Percentiles rank a stretch among this genome's conserved stretches.
These are phyloP conservation scores for Podaxis sp. DNA, from an alignment of 768 basidiomycete species.

Conservation along the genomic window DNA sequence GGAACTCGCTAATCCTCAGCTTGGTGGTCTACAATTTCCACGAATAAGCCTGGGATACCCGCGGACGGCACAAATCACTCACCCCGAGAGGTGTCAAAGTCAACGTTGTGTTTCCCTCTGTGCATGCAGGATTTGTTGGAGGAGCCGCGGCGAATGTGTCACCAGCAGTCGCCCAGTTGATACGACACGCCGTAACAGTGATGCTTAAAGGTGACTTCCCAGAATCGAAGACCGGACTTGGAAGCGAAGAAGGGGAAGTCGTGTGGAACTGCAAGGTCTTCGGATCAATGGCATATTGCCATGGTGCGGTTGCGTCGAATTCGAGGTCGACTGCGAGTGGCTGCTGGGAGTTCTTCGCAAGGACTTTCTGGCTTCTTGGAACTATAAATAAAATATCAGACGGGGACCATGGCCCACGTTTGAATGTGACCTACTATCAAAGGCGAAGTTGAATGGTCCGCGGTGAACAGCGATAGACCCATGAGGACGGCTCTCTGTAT, in stretches of 20 bases:
- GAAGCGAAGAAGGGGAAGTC: conserved; percentile 32
- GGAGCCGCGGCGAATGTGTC: conserved; percentile 49
- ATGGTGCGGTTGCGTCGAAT: conserved; percentile 44
- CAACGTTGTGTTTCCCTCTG: conserved; percentile 38
- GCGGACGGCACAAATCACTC: conserved; percentile 21
- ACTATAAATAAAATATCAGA: conserved; percentile 19
- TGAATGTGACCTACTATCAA: conserved; percentile 37
- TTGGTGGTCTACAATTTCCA: conserved; percentile 29
- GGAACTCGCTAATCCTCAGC: conserved; percentile 42
- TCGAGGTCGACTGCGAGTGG: conserved; percentile 47
- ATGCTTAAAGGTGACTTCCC: conserved; percentile 47
- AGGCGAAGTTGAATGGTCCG: conserved; percentile 54
- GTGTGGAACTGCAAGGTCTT: conserved; percentile 37
- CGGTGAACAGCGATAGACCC: conserved; percentile 53
- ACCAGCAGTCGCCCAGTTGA: conserved; percentile 45
- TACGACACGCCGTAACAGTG: conserved; percentile 47
- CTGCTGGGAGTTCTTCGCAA: conserved; percentile 40
- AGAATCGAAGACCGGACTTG: conserved; percentile 48
- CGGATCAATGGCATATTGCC: conserved; percentile 58
- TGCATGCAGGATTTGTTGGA: conserved; percentile 41
- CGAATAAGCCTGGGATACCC: not conserved
- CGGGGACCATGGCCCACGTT: not conserved
- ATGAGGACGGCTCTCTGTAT: conserved; percentile 46
- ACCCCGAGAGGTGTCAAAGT: conserved; percentile 50
- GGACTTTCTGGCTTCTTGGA: conserved; percentile 33